Conservation (phyloP, 2,329 filamentous ascomycete genomes). For the Ophiocordyceps camponoti-floridani region DNA sequence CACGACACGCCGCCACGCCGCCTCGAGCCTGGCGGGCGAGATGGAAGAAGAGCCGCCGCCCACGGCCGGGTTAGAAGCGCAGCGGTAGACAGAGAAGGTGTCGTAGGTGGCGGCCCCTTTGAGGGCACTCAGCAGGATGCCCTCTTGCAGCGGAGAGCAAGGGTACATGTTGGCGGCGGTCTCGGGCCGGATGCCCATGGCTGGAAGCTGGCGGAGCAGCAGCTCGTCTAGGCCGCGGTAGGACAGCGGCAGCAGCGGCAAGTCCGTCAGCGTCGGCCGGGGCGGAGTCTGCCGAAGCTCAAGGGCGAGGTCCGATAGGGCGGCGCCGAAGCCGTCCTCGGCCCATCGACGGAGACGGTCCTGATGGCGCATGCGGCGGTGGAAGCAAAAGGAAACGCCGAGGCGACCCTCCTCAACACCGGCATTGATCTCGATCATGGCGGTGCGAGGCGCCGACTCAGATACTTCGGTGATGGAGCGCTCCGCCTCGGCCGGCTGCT, state of each 20-base stretch:
- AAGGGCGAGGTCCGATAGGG: background rate
- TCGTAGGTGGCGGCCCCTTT: conserved; percentile 4
- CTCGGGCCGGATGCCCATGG: conserved; percentile 1
- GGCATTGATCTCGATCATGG: conserved; percentile 4
- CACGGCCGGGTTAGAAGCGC: conserved; percentile 1
- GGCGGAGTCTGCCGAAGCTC: conserved; percentile 1
- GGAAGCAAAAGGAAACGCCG: conserved; percentile 1
- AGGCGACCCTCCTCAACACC: conserved; percentile 2
- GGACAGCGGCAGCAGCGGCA: conserved; percentile 12
- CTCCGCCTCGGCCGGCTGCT: background rate
- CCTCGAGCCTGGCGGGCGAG: conserved; percentile 1
- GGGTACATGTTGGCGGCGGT: conserved; percentile 10
- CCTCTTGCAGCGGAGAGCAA: conserved; percentile 18
- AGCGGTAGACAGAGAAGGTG: conserved; percentile 5
- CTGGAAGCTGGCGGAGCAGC: conserved; percentile 1
- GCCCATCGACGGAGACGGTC: conserved; percentile 1
- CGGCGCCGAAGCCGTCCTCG: background rate
- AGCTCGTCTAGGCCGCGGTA: conserved; percentile 2
- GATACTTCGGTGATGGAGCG: conserved; percentile 1
- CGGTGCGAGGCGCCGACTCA: background rate
- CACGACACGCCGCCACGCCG: conserved; percentile 4
- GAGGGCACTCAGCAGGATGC: conserved; percentile 16
- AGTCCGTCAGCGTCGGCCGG: conserved; percentile 12
- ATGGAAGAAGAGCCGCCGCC: background rate
- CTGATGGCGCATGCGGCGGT: conserved; percentile 3